Base-by-base conservation (phyloP, 805 yeast species). In the Barnettozyma salicaria region DNA sequence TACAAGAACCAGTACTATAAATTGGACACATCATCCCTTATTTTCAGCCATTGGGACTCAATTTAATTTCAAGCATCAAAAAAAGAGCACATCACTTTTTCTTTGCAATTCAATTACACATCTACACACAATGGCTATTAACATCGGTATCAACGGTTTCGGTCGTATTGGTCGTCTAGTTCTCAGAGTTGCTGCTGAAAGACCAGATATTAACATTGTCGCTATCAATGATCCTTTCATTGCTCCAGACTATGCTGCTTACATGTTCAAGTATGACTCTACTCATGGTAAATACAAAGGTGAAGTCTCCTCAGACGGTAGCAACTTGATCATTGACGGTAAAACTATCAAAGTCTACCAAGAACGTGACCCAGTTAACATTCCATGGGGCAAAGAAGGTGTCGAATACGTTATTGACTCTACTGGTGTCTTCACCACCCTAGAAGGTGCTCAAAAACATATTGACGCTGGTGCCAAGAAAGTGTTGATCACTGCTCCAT, bases 251-350 rank as follows among this genome's bases (percentile, higher is more conserved):
- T 78, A 78, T 60, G 83, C 85, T 53, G 74, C 82, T 41, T 78
- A 78, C 72, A 74, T 76, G 80, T 77, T 78, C 76, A 78, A 78
- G 67, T 78, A 77, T 66, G 85, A 78, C 59, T 76, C 83, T 45
- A 78, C 82, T 42, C 85, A 78, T 67, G 81, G 83, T 59, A 63
- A 62, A 56, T 78, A 61, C 75, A 52, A 62, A 20, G 83, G 83
- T 59, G 74, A 68, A 53, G 81, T 78, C 39, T 49, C 67, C 44
- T 56, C 69, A 55, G 73, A 73, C 55, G 80, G 67, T 53, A 64
- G 66, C 50, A 53, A 59, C 57, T 59, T 77, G 49, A 58, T 71
- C 60, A 66, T 76, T 50, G 77, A 74, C 58, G 81, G 79, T 53
- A 46, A 62, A 41, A 50, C 58, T 55, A 60, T 68, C 49, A 63